These are phyloP conservation scores for Bryopsis sp. DNA, from an alignment of 139 green algal genomes.

Conservation along the genomic window DNA sequence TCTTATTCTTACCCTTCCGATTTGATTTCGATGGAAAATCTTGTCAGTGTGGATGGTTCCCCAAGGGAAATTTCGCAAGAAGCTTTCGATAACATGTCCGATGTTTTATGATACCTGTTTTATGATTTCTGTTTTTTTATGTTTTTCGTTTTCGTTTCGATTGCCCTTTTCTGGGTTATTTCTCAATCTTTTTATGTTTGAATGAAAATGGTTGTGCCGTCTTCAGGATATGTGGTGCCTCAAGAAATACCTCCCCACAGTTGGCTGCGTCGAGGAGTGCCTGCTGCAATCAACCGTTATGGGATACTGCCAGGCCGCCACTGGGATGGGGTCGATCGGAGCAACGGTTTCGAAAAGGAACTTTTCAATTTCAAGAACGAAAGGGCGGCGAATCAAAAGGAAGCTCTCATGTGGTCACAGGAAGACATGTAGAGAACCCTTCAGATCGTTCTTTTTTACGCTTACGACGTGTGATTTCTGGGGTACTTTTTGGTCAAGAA, in stretches of 20 bases:
- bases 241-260: slow-evolving; percentile 86
- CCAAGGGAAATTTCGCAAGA: too few species aligned
- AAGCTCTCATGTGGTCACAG: slow-evolving; percentile 56
- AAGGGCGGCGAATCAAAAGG: slow-evolving; percentile 30
- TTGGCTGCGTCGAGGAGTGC: slow-evolving; percentile 77
- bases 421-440: slow-evolving; percentile 50
- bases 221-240: slow-evolving; percentile 80
- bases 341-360: slow-evolving; percentile 84
- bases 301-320: slow-evolving; percentile 84
- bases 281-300: slow-evolving; percentile 78
- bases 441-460: not conserved
- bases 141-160: not conserved
- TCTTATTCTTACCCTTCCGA: too few species aligned
- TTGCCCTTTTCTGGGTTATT: not conserved
- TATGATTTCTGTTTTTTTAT: too few species aligned
- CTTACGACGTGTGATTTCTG: too few species aligned
- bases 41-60: too few species aligned
- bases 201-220: slow-evolving; percentile 13
- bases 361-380: slow-evolving; percentile 60
- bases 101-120: not conserved
- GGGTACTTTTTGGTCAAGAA: too few species aligned
- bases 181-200: not conserved
- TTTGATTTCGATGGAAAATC: too few species aligned
- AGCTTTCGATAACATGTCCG: too few species aligned
- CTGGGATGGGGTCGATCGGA: slow-evolving; percentile 95